Evolutionary conservation across 2,329 filamentous ascomycete genomes (phyloP).

Genomic region (Calonectria ilicicola): DNA sequence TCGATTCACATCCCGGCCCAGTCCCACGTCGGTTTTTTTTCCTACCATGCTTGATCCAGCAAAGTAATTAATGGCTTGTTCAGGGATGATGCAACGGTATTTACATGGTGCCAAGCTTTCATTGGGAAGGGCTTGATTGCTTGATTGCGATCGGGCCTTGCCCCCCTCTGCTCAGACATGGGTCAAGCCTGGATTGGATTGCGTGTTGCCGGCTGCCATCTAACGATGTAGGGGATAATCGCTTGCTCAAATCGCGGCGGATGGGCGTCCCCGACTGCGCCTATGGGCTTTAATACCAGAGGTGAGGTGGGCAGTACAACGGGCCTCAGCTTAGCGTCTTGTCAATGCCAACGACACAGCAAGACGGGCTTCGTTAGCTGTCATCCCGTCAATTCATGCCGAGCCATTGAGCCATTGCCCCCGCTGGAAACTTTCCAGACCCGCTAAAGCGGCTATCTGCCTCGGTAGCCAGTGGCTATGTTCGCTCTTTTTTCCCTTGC

Average conservation of each 20-base stretch:
- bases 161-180: not conserved
- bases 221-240: not conserved
- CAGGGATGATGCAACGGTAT: conserved; percentile 12
- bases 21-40: conserved; percentile 17
- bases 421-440: conserved; percentile 23
- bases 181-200: not conserved
- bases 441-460: conserved; percentile 18
- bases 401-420: conserved; percentile 2
- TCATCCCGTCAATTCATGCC: conserved; percentile 20
- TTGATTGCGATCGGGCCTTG: conserved; percentile 4
- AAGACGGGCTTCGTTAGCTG: conserved; percentile 12
- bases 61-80: not conserved
- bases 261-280: not conserved
- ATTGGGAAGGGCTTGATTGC: conserved; percentile 2
- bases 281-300: not conserved
- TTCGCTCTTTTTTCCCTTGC: not conserved
- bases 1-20: conserved; percentile 37
- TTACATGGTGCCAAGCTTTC: conserved; percentile 10
- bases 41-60: conserved; percentile 16
- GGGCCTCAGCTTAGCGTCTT: conserved; percentile 12
- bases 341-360: conserved; percentile 11
- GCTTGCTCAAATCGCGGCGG: not conserved
- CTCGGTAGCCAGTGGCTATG: not conserved
- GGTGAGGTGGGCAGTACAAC: conserved; percentile 6
- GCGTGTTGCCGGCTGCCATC: not conserved